Conservation (phyloP, 805 yeast species). For the Yarrowia hollandica region DNA sequence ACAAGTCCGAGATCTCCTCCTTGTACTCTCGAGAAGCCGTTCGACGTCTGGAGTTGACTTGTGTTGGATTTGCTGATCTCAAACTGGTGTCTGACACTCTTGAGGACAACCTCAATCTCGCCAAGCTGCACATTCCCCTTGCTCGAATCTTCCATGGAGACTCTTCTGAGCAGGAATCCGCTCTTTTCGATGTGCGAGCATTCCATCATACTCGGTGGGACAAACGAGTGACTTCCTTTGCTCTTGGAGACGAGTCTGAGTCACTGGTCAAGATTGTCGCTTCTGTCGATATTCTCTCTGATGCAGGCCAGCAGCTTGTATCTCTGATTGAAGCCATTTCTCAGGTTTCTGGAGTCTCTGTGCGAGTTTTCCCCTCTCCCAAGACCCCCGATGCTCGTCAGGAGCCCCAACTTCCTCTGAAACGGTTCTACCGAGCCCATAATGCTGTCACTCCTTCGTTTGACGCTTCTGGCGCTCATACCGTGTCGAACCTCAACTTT, state of each 20-base stretch:
- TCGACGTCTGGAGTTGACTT: constrained; percentile 8
- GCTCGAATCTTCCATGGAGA: constrained; percentile 1
- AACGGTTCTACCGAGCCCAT: constrained; percentile 58
- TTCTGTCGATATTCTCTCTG: constrained; percentile 71
- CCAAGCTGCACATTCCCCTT: background rate
- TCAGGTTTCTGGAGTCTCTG: constrained; percentile 51
- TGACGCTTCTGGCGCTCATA: constrained; percentile 37
- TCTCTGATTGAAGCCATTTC: constrained; percentile 48
- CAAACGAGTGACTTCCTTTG: background rate
- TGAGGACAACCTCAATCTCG: background rate
- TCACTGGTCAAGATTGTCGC: constrained; percentile 54
- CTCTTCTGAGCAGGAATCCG: background rate
- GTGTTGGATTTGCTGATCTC: background rate
- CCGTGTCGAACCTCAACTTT: constrained; percentile 44
- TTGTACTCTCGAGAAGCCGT: constrained; percentile 9
- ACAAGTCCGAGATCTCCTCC: background rate
- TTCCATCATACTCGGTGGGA: constrained; percentile 19
- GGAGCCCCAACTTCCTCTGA: constrained; percentile 45
- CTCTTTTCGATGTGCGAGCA: constrained; percentile 3
- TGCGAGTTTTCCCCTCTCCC: constrained; percentile 63
- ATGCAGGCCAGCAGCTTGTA: constrained; percentile 62
- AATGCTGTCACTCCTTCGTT: constrained; percentile 44
- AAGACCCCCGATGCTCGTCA: constrained; percentile 40
- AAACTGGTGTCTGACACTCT: background rate
- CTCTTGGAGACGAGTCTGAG: background rate